Percentiles rank a stretch among this genome's conserved stretches.
Conservation (phyloP, 768 basidiomycete species). For the Rhizopogon vesiculosus region DNA sequence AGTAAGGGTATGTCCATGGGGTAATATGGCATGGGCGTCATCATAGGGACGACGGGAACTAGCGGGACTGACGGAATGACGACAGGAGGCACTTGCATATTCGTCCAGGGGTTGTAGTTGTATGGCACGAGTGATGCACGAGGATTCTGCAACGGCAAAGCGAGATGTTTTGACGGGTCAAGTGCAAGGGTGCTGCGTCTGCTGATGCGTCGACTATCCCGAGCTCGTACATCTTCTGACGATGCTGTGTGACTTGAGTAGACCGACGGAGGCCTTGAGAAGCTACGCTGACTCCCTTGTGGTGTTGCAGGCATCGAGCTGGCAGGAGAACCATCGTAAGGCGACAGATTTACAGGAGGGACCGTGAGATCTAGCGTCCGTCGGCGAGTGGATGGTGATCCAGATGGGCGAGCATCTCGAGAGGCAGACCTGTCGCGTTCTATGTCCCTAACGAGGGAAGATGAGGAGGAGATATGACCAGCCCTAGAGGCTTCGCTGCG, state of each 20-base stretch:
- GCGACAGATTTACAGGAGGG: constrained; percentile 25
- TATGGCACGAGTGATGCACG: constrained; percentile 23
- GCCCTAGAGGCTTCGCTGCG: constrained; percentile 56
- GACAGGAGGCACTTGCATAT: constrained; percentile 8
- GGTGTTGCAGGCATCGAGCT: constrained; percentile 41
- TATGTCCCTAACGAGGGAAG: constrained; percentile 14
- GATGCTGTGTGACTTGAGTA: constrained; percentile 52
- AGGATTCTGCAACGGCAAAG: constrained; percentile 14
- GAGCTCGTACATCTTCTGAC: constrained; percentile 48
- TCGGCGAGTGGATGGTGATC: constrained; percentile 35
- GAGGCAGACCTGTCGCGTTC: constrained; percentile 33
- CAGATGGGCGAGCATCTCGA: constrained; percentile 21
- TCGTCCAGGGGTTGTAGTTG: constrained; percentile 20
- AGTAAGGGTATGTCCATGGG: constrained; percentile 64
- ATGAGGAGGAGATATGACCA: constrained; percentile 29
- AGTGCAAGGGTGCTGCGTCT: constrained; percentile 39
- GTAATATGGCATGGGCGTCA: constrained; percentile 37
- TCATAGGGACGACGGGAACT: constrained; percentile 28
- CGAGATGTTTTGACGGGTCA: constrained; percentile 26
- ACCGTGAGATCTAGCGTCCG: constrained; percentile 42
- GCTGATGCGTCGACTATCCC: constrained; percentile 30
- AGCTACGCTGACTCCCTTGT: constrained; percentile 27
- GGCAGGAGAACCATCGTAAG: constrained; percentile 43
- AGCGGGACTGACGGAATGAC: constrained; percentile 32
- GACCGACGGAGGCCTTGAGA: constrained; percentile 52